Percentiles rank a stretch among this genome's conserved stretches.
Evolutionary conservation across 768 basidiomycete genomes (phyloP).

Genomic region (Mycena capillaripes): DNA sequence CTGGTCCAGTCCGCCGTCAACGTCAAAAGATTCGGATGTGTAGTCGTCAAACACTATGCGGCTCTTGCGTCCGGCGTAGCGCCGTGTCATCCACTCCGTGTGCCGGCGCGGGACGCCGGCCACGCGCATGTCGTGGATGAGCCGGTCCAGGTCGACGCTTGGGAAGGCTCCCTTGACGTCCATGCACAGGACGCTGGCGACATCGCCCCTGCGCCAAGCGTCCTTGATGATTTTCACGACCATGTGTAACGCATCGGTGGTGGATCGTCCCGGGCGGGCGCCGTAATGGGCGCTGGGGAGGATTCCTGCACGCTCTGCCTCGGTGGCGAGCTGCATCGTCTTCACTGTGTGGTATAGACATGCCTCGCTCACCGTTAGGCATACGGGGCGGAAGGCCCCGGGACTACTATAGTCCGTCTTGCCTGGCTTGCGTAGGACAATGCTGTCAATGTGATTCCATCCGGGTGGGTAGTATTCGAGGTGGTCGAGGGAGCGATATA

Average conservation of each 20-base stretch:
- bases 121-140: conserved; percentile 43
- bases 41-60: conserved; percentile 39
- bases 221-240: conserved; percentile 51
- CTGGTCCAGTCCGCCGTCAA: conserved; percentile 41
- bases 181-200: conserved; percentile 53
- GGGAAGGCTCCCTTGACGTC: conserved; percentile 62
- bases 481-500: conserved; percentile 47
- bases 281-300: conserved; percentile 56
- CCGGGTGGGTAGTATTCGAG: conserved; percentile 36
- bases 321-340: conserved; percentile 8
- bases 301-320: conserved; percentile 36
- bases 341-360: conserved; percentile 23
- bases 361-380: conserved; percentile 46
- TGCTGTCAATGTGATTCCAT: conserved; percentile 31
- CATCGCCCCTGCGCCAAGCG: conserved; percentile 52
- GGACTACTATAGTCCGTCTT: conserved; percentile 48
- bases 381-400: conserved; percentile 54
- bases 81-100: conserved; percentile 27
- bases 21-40: conserved; percentile 23
- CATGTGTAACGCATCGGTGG: conserved; percentile 51
- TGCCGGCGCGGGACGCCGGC: conserved; percentile 43
- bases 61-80: conserved; percentile 20
- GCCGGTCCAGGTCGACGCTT: conserved; percentile 46
- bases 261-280: conserved; percentile 52
- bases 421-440: conserved; percentile 52